These are phyloP conservation scores for Paecilomyces sp. DNA, from an alignment of 2,329 filamentous ascomycete genomes.

Conservation along the genomic window DNA sequence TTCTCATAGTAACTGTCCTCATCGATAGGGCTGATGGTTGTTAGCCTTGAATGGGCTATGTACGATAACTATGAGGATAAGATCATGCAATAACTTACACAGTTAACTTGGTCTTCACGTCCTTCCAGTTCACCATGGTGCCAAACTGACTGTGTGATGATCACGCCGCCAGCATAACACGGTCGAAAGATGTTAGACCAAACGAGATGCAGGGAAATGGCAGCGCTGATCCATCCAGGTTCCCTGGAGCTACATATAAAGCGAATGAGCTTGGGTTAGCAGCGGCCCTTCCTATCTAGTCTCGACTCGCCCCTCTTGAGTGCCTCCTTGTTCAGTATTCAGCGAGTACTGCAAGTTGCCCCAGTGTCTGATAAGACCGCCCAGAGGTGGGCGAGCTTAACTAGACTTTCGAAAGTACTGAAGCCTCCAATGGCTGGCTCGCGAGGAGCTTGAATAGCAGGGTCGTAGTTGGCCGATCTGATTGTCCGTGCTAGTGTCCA, in stretches of 20 bases:
- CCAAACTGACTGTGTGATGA: neutral
- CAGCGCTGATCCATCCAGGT: neutral
- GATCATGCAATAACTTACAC: neutral
- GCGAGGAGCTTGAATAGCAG: neutral
- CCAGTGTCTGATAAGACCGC: neutral
- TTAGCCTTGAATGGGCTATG: neutral
- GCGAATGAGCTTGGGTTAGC: neutral
- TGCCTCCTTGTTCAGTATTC: neutral
- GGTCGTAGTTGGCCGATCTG: neutral
- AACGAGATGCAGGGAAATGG: neutral
- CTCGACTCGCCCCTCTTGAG: neutral
- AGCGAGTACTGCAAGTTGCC: neutral
- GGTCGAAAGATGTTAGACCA: neutral
- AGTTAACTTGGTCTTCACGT: neutral
- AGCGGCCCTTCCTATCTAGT: neutral
- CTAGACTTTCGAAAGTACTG: neutral
- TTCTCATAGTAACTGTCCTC: constrained; percentile 14
- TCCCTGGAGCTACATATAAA: neutral
- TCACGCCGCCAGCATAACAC: neutral
- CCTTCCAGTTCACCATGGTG: neutral
- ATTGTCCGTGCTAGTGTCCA: neutral
- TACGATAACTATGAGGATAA: neutral
- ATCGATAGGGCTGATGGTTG: constrained; percentile 10
- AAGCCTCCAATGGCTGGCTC: neutral
- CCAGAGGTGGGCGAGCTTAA: neutral